Base-by-base conservation (phyloP, 805 yeast genomes). In the Starmerella floricola region DNA sequence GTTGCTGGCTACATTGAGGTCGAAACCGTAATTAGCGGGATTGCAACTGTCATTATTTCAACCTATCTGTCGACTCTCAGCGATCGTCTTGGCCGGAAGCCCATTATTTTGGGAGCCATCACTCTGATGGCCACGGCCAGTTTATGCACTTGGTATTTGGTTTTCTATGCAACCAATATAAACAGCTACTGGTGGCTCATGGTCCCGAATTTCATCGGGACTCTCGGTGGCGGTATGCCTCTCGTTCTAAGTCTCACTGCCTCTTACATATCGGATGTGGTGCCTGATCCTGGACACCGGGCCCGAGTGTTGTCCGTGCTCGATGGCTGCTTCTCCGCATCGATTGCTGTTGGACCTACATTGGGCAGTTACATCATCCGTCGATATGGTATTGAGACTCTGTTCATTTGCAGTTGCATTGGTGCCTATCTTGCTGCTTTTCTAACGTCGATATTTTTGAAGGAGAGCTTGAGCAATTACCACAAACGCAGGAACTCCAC, bases 51-150 rank as follows among this genome's bases (percentile, higher is more conserved):
- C 17, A 16, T 50, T 13, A 36, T 45, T 10, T 34, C 43, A 16
- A 45, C 57, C 19, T 41, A 40, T 12, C 34, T 52, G 36, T 48
- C 55, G 23, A 30, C 48, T 16, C 31, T 47, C 10, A 52, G 56
- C 36, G 58, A 54, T 34, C 37, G 50, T 3, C 37, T 38, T 6
- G 58, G 58, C 33, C 52, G 58, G 12, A 47, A 49, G 33, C 52
- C 51, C 12, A 23, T 53, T 13, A 36, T 52, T 21, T 28, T 53
- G 21, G 23, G 39, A 30, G 41, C 53, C 3, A 36, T 47, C 44
- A 12, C 33, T 6, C 40, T 49, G 13, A 41, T 42, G 5, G 31
- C 36, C 16, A 17, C 46, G n/a, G 35, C 48, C 26, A 46, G 47
- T 31, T 15, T 38, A 11, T n/a, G 35, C 18, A 36, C 46, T 17